Percentiles rank a stretch among this genome's conserved stretches.
Evolutionary conservation across 2,329 filamentous ascomycete species (phyloP).

Genomic region (Aspergillus transmontanensis): DNA sequence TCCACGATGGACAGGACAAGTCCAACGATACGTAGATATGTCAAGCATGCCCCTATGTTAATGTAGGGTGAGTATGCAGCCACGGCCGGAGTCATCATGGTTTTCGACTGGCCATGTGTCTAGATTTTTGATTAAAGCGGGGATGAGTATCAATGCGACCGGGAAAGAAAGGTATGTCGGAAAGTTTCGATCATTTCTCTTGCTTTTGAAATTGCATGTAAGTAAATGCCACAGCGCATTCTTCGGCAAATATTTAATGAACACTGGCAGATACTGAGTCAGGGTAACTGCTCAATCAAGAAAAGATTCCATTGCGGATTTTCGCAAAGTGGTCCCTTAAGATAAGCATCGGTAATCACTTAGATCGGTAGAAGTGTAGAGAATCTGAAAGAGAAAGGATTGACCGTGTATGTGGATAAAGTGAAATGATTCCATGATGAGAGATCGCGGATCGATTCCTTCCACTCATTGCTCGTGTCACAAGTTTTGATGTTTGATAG

Average conservation of each 20-base stretch:
- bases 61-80: conserved; percentile 1
- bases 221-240: neutral
- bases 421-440: neutral
- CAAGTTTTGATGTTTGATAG: neutral
- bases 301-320: neutral
- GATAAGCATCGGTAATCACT: conserved; percentile 1
- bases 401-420: neutral
- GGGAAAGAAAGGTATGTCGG: neutral
- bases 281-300: neutral
- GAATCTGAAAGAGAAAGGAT: neutral
- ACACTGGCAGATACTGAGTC: neutral
- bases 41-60: neutral
- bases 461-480: neutral
- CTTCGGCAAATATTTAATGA: neutral
- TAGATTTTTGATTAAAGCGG: conserved; percentile 3
- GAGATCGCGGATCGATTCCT: neutral
- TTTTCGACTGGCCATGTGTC: conserved; percentile 6
- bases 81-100: neutral
- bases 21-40: neutral
- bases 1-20: neutral
- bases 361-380: neutral
- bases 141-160: conserved; percentile 4
- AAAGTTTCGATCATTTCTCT: neutral
- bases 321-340: neutral
- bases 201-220: neutral